Base-by-base conservation (phyloP, 192 early-diverging fungal genomes). In the Paraglomus brasilianum region DNA sequence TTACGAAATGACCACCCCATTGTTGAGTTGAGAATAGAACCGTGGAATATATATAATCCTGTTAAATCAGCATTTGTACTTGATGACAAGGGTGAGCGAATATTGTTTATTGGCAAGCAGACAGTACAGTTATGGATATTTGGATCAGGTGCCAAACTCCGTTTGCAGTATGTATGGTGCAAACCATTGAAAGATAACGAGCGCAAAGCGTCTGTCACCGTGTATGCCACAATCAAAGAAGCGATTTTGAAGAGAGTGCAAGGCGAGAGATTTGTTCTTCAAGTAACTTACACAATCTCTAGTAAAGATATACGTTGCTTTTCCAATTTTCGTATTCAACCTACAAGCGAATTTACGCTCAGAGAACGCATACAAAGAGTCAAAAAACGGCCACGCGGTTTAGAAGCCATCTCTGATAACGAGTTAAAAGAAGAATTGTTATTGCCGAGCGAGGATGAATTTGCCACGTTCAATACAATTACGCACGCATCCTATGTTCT, bases 71-170 rank as follows among this genome's bases (percentile, higher is more conserved):
- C 38, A 40, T 60, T 60, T 60, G 19, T 36, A 41, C 42, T 60
- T 17, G 58, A 60, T 60, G 22, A 19, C 6, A 41, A 60, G 5
- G 38, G 8, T 17, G n/a, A 42, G 38, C 21, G 58, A 39, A 30
- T 60, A 41, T 30, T 60, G 10, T 60, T 39, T 60, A 60, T 60
- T 60, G 58, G 58, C 14, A n/a, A 60, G 19, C 42, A 60, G 39
- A 60, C 58, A 41, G 5, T 60, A 15, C 58, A 60, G 21, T 17
- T 60, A 19, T 60, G 58, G 58, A 39, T 40, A 3, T 60, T 60
- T 42, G 42, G 42, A 59, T 14, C 19, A 10, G 58, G n/a, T 19
- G 30, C n/a, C 17, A n/a, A 10, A 10, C 57, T 40, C 9, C 30
- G 38, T n/a, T n/a, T 60, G 42, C 58, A 60, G 42, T 60, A 30